Evolutionary conservation across 148 eudicot species (phyloP).

Genomic region (Dysphania ambrosioides): DNA sequence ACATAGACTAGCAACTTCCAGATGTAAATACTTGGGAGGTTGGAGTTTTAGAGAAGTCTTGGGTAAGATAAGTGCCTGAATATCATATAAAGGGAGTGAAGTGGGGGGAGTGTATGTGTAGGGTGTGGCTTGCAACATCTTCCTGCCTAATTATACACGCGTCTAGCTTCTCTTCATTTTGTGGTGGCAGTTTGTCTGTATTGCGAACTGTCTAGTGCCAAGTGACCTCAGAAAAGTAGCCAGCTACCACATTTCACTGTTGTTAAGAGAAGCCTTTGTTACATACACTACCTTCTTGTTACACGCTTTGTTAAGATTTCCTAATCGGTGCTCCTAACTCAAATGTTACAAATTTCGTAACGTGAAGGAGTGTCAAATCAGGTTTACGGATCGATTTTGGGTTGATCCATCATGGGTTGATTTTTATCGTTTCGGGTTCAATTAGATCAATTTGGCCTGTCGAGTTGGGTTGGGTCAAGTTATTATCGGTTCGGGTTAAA

Average conservation of each 20-base stretch:
- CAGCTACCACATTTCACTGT: background rate
- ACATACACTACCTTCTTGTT: background rate
- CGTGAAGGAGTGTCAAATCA: no score
- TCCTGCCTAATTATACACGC: slow-evolving; percentile 5
- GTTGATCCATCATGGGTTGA: no score
- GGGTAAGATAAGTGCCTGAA: background rate
- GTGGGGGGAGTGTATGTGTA: background rate
- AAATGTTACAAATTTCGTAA: no score
- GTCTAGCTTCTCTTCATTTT: background rate
- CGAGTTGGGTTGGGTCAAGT: no score
- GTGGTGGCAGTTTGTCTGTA: background rate
- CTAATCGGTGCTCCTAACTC: background rate
- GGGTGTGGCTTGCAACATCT: background rate
- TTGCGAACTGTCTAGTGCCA: background rate
- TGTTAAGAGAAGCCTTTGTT: background rate
- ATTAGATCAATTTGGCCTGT: no score
- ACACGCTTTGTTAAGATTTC: background rate
- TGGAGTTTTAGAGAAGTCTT: background rate
- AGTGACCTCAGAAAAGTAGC: background rate
- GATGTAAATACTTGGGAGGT: background rate
- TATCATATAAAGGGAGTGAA: background rate
- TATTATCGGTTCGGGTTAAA: no score
- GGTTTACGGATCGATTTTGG: no score
- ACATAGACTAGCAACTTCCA: background rate
- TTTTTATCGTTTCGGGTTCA: no score